Evolutionary conservation across 1,284 basidiomycete genomes (phyloP).

Genomic region (Schizopora paradoxa): DNA sequence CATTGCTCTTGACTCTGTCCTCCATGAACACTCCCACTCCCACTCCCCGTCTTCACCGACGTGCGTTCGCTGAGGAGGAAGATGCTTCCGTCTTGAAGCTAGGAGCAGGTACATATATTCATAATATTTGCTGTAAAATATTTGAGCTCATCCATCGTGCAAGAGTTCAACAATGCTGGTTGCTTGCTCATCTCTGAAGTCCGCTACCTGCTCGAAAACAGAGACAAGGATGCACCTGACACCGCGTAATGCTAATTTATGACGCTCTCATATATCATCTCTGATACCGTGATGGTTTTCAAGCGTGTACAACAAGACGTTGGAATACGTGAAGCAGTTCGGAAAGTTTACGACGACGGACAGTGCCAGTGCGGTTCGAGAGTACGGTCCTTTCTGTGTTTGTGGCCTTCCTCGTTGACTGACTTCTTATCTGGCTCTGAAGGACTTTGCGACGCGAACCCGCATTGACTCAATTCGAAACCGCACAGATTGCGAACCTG

Average conservation of each 20-base stretch:
- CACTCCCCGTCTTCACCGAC: constrained; percentile 43
- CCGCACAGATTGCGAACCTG: constrained; percentile 87
- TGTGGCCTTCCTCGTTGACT: neutral
- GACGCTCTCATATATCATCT: neutral
- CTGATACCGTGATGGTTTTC: neutral
- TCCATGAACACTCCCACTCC: no score
- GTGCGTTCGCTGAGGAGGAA: constrained; percentile 54
- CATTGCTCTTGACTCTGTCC: no score
- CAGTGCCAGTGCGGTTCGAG: constrained; percentile 82
- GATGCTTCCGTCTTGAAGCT: constrained; percentile 67
- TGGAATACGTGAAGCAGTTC: constrained; percentile 89
- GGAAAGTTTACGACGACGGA: constrained; percentile 86
- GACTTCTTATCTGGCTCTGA: constrained; percentile 7
- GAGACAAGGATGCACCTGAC: constrained; percentile 78
- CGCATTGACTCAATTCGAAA: constrained; percentile 83
- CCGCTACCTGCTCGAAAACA: constrained; percentile 81
- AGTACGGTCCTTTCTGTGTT: constrained; percentile 40
- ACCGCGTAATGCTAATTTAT: constrained; percentile 48
- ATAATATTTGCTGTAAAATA: no score
- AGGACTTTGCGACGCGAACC: constrained; percentile 70
- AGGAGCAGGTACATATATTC: constrained; percentile 44
- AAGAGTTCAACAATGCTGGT: constrained; percentile 88
- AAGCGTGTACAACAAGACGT: constrained; percentile 89
- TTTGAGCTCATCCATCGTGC: no score
- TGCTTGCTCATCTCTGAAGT: constrained; percentile 90